Base-by-base conservation (phyloP, 768 basidiomycete species). In the Rhodotorula taiwanensis region DNA sequence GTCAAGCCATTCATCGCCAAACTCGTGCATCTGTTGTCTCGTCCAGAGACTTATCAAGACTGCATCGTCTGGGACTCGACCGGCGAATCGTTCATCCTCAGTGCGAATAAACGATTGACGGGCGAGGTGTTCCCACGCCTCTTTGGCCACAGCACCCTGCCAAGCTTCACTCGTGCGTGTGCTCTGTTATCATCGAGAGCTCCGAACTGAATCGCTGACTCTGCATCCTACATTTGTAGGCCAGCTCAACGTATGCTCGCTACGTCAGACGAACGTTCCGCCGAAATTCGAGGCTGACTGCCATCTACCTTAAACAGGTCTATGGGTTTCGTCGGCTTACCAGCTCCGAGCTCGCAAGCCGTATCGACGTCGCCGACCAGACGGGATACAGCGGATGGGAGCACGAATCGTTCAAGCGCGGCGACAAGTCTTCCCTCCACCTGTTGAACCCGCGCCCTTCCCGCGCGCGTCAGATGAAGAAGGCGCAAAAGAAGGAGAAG, bases 301-400 rank as follows among this genome's bases (percentile, higher is more conserved):
- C 16, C 20, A 5, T 20, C 33, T 27, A 9, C 10, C 15, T 9
- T 8, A 20, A 9, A 23, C 58, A 53, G 58, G 58, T 65, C n/a
- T 65, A 65, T 44, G 59, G 54, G 18, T 65, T 65, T 55, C 50
- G 49, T 18, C 58, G 64, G 14, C 39, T 60, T 20, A 21, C 58
- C 33, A 23, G 25, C 49, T 15, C 44, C 20, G 54, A 65, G 28
- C 50, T 65, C 20, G 9, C 23, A 11, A 27, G 28, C 5, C 49
- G 58, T 15, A 30, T 65, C 49, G 51, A 59, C 43, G 47, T 55
- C 25, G 23, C 43, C 8, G 3, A 6, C 16, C 11, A 23, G 18
- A 15, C 14, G 5, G 23, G 41, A 14, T 65, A 65, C 44, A 41
- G 33, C 16, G 64, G 43, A 2, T 65, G 64, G 64, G 28, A 20